A percentile compares a stretch with the other conserved stretches of the same genome.
Conservation (phyloP, 139 green algal species). For the Nannochloris sp. region DNA sequence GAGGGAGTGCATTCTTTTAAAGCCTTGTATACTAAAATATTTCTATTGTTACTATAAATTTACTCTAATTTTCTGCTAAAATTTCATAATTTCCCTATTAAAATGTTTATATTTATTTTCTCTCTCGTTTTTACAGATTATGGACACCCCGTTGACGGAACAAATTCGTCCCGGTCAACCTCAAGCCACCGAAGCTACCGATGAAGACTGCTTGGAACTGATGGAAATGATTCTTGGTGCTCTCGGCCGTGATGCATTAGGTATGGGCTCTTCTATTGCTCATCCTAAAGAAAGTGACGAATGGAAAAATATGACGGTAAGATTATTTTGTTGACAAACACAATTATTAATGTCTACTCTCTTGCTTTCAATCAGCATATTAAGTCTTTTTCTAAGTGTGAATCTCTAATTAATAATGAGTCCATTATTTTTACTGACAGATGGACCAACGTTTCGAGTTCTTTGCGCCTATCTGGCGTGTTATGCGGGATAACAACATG, state of each 20-base stretch:
- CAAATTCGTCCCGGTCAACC: constrained; percentile 57
- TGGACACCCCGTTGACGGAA: constrained; percentile 65
- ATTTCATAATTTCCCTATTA: neutral
- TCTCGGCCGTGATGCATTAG: constrained; percentile 69
- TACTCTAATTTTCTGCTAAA: neutral
- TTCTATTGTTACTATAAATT: neutral
- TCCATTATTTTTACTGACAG: neutral
- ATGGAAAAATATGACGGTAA: constrained; percentile 66
- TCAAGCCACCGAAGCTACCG: constrained; percentile 38
- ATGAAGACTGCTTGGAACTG: constrained; percentile 76
- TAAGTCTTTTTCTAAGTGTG: too few species aligned
- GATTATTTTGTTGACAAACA: neutral
- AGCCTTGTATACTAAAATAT: constrained; percentile 16
- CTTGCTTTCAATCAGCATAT: too few species aligned
- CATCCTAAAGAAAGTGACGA: constrained; percentile 74
- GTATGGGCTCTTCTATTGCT: constrained; percentile 61
- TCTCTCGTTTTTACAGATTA: constrained; percentile 35
- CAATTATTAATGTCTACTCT: neutral
- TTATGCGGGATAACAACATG: constrained; percentile 79
- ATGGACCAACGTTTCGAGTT: constrained; percentile 67
- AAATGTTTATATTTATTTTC: neutral
- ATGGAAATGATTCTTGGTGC: constrained; percentile 90
- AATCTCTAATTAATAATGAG: neutral
- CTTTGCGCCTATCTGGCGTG: constrained; percentile 83
- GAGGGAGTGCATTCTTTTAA: too few species aligned